Base-by-base conservation (phyloP, 1,284 basidiomycete species). In the Trichosporon coremiiforme region DNA sequence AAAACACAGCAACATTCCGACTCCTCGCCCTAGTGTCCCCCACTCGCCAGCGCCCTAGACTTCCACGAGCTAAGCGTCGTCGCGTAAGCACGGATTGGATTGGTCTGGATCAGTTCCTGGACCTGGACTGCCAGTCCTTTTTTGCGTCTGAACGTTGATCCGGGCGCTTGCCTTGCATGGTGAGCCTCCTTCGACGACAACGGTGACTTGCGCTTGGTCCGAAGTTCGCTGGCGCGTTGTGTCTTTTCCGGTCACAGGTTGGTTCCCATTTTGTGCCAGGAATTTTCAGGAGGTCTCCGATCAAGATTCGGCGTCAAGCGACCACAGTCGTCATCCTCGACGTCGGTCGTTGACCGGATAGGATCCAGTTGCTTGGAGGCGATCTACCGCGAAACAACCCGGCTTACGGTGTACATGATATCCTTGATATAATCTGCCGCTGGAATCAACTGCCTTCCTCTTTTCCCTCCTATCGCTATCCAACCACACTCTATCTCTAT, bases 191-290 rank as follows among this genome's bases (percentile, higher is more conserved):
- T 33, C 4, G 15, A 33, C 57, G 6, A 15, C 9, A 7, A 20
- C 57, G 50, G 50, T 53, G 50, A 53, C 50, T 53, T 53, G 50
- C 5, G 15, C 17, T 62, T n/a, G 13, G 57, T 17, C 8, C 57
- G 57, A 62, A 20, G 22, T 20, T 60, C 57, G 57, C 57, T 62
- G 57, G 57, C 57, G 57, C 57, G 57, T 62, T 62, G 57, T 35
- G 57, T 62, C 25, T 10, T 33, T 35, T 33, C 7, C 20, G 31
- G 17, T n/a, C 57, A 33, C 29, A 38, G 36, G 13, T 38, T 8
- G 2, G 29, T 12, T 62, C 31, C 31, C 29, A 22, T 62, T 35
- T n/a, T 5, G 50, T 53, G 20, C 50, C 29, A 33, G 22, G 20
- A 33, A 33, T 35, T 62, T 62, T 62, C 57, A 35, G 25, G 53